Base-by-base conservation (phyloP, 106 monocot species). In the Acorus calamus region DNA sequence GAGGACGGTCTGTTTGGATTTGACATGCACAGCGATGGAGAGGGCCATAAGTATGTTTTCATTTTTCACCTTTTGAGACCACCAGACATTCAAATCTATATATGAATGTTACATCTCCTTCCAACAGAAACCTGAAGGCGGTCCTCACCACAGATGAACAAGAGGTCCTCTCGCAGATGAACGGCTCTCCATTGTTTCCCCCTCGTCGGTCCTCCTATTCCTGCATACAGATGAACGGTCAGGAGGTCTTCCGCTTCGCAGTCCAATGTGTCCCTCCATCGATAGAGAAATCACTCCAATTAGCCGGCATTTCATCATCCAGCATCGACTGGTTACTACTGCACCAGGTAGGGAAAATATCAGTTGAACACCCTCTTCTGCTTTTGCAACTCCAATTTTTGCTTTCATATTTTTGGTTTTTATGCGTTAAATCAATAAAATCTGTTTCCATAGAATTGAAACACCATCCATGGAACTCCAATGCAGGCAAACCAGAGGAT, bases 161-260 rank as follows among this genome's bases (percentile, higher is more conserved):
- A 7, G 66, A 78, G 7, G n/a, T 66, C 42, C 50, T 66, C 47
- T 72, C 76, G 10, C 74, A 59, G 56, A 70, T 57, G 13, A 98
- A 98, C 73, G 81, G 88, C 5, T 49, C 75, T 9, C 68, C 74
- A 5, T 2, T 66, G 7, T 98, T 92, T 57, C 85, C 83, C 4
- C 88, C 88, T 48, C 83, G 61, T 43, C 88, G 78, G 58, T 14
- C 91, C 5, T 49, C 83, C 6, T 98, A 74, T 70, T 98, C 91
- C 51, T 85, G 74, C 71, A 78, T 98, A 64, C 70, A 92, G 50
- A 98, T 91, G 91, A 98, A 98, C 62, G 98, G 98, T 11, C 91
- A 98, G 73, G 98, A 98, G 67, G 98, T 98, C 44, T 98, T 98
- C 70, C 84, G 98, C 13, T 98, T 98, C 55, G 91, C 98, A 42